Conservation (phyloP, 2,329 filamentous ascomycete genomes). For the Diaporthe sp. region DNA sequence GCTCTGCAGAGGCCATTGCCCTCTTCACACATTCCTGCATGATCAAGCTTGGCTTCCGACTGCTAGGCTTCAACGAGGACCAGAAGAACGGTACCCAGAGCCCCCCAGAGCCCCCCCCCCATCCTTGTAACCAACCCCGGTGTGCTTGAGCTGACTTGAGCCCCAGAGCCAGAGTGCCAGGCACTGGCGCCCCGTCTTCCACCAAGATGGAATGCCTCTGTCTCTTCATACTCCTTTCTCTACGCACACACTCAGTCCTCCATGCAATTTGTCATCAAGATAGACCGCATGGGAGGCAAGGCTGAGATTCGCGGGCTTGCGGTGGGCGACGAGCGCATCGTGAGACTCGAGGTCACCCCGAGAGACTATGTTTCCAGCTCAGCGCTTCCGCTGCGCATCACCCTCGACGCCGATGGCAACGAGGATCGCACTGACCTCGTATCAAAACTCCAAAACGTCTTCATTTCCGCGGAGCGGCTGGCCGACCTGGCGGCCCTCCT, state of each 20-base stretch:
- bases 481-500: slow-evolving; percentile 75
- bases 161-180: slow-evolving; percentile 65
- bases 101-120: too few relatives aligned
- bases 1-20: slow-evolving; percentile 83
- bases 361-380: slow-evolving; percentile 79
- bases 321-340: slow-evolving; percentile 82
- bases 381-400: slow-evolving; percentile 66
- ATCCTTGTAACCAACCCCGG: too few relatives aligned
- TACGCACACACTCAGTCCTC: slow-evolving; percentile 89
- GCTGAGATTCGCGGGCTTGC: slow-evolving; percentile 85
- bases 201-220: slow-evolving; percentile 80
- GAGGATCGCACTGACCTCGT: slow-evolving; percentile 63
- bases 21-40: slow-evolving; percentile 88
- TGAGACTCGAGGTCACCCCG: slow-evolving; percentile 78
- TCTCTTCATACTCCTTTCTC: slow-evolving; percentile 80
- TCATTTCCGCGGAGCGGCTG: slow-evolving; percentile 79
- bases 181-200: slow-evolving; percentile 73
- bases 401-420: slow-evolving; percentile 50
- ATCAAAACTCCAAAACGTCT: slow-evolving; percentile 67
- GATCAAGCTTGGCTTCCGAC: slow-evolving; percentile 80
- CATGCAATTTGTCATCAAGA: slow-evolving; percentile 83
- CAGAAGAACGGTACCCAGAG: slow-evolving; percentile 71
- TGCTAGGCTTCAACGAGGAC: slow-evolving; percentile 87
- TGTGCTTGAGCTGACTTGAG: slow-evolving; percentile 27
- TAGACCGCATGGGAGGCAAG: slow-evolving; percentile 84